These are phyloP conservation scores for Aureobasidium sp. DNA, from an alignment of 2,329 filamentous ascomycete species.

Conservation along the genomic window DNA sequence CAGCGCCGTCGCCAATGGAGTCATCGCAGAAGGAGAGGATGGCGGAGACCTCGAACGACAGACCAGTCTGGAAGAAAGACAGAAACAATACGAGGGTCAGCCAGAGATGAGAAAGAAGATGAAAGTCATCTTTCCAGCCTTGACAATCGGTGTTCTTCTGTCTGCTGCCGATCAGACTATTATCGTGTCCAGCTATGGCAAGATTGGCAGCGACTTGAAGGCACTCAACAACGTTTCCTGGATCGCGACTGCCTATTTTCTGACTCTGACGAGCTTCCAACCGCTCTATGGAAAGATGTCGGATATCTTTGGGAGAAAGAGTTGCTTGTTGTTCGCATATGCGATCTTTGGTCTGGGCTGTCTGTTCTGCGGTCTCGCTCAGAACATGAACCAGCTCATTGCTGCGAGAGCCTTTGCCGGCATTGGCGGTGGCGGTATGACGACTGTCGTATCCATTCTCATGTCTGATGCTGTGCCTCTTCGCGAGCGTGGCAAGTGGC, in stretches of 20 bases:
- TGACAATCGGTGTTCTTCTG: constrained; percentile 59
- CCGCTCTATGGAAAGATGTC: constrained; percentile 63
- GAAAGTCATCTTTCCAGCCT: constrained; percentile 46
- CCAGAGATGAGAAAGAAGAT: constrained; percentile 41
- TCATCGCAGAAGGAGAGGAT: constrained; percentile 15
- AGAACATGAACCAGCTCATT: constrained; percentile 57
- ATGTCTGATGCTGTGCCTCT: constrained; percentile 63
- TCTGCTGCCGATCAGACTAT: constrained; percentile 69
- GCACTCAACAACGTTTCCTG: constrained; percentile 67
- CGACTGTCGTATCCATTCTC: constrained; percentile 58
- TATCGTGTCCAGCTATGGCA: constrained; percentile 67
- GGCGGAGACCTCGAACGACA: constrained; percentile 27
- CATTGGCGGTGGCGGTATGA: constrained; percentile 64
- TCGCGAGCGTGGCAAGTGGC: constrained; percentile 62
- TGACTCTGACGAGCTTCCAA: constrained; percentile 67
- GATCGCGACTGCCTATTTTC: constrained; percentile 64
- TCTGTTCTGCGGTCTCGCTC: constrained; percentile 53
- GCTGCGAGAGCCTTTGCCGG: constrained; percentile 53
- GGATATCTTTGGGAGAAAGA: constrained; percentile 62
- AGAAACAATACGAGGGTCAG: constrained; percentile 35
- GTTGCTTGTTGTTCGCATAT: constrained; percentile 56
- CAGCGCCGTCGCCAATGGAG: constrained; percentile 18
- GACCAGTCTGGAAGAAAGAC: constrained; percentile 22
- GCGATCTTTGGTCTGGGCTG: constrained; percentile 57
- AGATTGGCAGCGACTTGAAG: constrained; percentile 65